phyloP scores from a whole-genome alignment of 345 rosid genomes.

The Anacardium occidentale region DNA sequence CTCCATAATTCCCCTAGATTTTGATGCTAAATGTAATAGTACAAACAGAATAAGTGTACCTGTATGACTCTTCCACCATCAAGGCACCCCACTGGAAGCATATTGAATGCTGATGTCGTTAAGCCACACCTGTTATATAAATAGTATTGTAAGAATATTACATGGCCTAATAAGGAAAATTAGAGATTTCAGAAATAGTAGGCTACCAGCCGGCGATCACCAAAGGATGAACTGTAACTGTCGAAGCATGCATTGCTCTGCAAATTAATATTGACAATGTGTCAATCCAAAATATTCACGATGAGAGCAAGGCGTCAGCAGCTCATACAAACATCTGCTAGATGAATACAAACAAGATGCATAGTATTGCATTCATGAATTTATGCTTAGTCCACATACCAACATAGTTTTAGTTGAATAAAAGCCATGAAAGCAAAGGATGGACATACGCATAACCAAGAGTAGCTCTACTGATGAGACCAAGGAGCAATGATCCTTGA shows the following conservation, averaged over 20 bases:
- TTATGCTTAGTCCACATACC: slow-evolving; percentile 8
- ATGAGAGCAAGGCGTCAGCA: neutral
- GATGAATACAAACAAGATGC: slow-evolving; percentile 11
- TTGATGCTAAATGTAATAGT: neutral
- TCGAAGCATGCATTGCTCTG: slow-evolving; percentile 88
- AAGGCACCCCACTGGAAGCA: slow-evolving; percentile 94
- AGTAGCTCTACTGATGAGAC: slow-evolving; percentile 85
- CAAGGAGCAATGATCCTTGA: slow-evolving; percentile 96
- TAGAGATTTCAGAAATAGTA: slow-evolving; percentile 20
- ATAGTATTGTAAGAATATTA: slow-evolving; percentile 21
- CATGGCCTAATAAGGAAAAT: neutral
- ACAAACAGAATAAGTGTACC: slow-evolving; percentile 40
- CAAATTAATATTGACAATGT: slow-evolving; percentile 26
- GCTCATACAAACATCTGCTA: slow-evolving; percentile 8
- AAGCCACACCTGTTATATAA: slow-evolving; percentile 81
- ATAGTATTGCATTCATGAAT: neutral
- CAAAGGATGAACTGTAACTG: slow-evolving; percentile 87
- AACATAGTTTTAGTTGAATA: slow-evolving; percentile 9
- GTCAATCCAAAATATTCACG: slow-evolving; percentile 11
- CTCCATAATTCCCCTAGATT: neutral
- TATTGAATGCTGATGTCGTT: slow-evolving; percentile 85
- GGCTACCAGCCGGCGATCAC: slow-evolving; percentile 90
- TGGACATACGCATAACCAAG: slow-evolving; percentile 83
- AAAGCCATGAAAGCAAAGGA: slow-evolving; percentile 25
- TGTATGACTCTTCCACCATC: slow-evolving; percentile 98